phyloP scores from a whole-genome alignment of 495 filamentous ascomycete species.

The Penicillium egyptiacum region DNA sequence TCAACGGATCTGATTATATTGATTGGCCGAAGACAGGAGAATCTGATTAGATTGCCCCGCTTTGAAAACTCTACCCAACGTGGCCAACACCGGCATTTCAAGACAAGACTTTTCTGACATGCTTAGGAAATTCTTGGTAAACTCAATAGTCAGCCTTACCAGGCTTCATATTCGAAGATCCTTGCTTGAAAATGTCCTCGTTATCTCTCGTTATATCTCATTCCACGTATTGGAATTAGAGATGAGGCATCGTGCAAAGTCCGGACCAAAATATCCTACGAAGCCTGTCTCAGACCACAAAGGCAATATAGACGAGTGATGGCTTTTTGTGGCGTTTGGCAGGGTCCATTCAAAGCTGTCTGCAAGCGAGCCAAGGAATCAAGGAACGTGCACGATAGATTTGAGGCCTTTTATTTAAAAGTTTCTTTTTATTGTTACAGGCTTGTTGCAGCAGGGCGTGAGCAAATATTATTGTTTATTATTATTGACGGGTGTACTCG shows the following conservation, averaged over 20 bases:
- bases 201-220: not conserved
- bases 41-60: constrained; percentile 24
- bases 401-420: not conserved
- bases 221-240: not conserved
- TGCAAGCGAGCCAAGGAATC: constrained; percentile 8
- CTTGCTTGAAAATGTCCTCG: not conserved
- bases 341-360: not conserved
- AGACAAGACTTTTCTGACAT: not conserved
- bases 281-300: not conserved
- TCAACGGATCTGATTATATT: constrained; percentile 27
- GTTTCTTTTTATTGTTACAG: not conserved
- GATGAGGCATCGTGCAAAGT: not conserved
- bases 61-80: constrained; percentile 4
- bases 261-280: not conserved
- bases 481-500: not conserved
- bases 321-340: constrained; percentile 1
- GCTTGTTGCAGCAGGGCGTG: not conserved
- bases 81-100: not conserved
- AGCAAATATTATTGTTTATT: not conserved
- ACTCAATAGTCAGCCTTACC: constrained; percentile 3
- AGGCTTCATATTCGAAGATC: not conserved
- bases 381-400: constrained; percentile 3
- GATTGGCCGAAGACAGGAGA: constrained; percentile 6
- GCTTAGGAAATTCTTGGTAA: not conserved
- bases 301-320: not conserved